Evolutionary conservation across 2,329 filamentous ascomycete genomes (phyloP), one percentile per base, ranked within the genome.

Genomic region (Harringtonia aguacate): DNA sequence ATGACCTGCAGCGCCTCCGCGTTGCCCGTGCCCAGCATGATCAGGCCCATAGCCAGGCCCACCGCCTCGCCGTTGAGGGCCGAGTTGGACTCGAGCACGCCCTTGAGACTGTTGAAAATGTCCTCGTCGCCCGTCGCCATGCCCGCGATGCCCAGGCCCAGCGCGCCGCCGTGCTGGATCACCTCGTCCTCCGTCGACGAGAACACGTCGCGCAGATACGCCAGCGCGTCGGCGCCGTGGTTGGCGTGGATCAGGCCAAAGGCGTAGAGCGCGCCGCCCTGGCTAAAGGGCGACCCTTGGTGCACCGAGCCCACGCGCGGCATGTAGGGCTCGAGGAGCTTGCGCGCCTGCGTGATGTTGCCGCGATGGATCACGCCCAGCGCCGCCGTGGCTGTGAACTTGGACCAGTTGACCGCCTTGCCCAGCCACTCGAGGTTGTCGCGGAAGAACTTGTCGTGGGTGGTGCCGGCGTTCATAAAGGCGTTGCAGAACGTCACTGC

Each of bases 371-470:
- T 95, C 41, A 97, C 92, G 62, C 92, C 92, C 7, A 98, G 72
- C 8, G 92, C 92, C 45, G 92, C 92, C 5, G 92, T 98, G 14
- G 92, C 92, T 1, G 92, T 95, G 61, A 98, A 98, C 62, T 98
- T 98, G 48, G 89, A 95, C 92, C 92, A 98, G 68, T 98, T 98
- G 39, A 97, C 88, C 22, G 92, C 92, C 70, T 97, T 98, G 48
- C 90, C 89, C 4, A 98, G 69, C 92, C 92, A 98, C 53, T 98
- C 92, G 21, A 98, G 67, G 60, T 98, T 98, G 58, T 97, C 88
- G 8, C 94, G 79, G 78, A 98, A 97, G 68, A 98, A 98, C 58
- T 90, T 94, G 66, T 98, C 92, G 56, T 95, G 92, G 0, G 90
- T 95, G 1, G 92, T 98, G 47, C 92, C 94, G 43, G 94, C 89